Evolutionary conservation across 768 basidiomycete genomes (phyloP).

Genomic region (Mycena epipterygia): DNA sequence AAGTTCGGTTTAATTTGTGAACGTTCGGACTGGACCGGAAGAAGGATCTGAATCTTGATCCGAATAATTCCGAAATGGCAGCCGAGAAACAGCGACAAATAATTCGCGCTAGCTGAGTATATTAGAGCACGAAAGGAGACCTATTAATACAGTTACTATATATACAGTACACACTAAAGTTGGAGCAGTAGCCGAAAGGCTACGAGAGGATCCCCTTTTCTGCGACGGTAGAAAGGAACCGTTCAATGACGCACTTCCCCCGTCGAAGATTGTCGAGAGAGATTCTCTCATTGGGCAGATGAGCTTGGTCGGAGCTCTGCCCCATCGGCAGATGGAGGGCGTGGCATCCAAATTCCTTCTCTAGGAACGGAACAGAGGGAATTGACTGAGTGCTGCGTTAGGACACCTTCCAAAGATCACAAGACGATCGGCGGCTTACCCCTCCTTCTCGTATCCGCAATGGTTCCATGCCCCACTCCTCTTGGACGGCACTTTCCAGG

Average conservation of each 20-base stretch:
- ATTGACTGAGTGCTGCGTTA: slow-evolving; percentile 73
- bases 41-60: no score
- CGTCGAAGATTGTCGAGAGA: slow-evolving; percentile 84
- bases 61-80: no score
- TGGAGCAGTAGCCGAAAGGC: no score
- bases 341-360: slow-evolving; percentile 90
- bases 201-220: slow-evolving; percentile 33
- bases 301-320: slow-evolving; percentile 92
- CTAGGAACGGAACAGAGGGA: slow-evolving; percentile 93
- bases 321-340: slow-evolving; percentile 96
- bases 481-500: slow-evolving; percentile 83
- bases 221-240: slow-evolving; percentile 74
- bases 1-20: no score
- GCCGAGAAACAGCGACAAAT: no score
- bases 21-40: no score
- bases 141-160: no score
- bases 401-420: neutral
- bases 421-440: slow-evolving; percentile 59
- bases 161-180: no score
- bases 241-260: slow-evolving; percentile 83
- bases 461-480: slow-evolving; percentile 91
- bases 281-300: slow-evolving; percentile 94
- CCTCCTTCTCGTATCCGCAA: slow-evolving; percentile 95
- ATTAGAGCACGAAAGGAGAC: no score
- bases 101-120: no score